Conservation (phyloP, 805 yeast genomes). For the Metschnikowia koreensis region DNA sequence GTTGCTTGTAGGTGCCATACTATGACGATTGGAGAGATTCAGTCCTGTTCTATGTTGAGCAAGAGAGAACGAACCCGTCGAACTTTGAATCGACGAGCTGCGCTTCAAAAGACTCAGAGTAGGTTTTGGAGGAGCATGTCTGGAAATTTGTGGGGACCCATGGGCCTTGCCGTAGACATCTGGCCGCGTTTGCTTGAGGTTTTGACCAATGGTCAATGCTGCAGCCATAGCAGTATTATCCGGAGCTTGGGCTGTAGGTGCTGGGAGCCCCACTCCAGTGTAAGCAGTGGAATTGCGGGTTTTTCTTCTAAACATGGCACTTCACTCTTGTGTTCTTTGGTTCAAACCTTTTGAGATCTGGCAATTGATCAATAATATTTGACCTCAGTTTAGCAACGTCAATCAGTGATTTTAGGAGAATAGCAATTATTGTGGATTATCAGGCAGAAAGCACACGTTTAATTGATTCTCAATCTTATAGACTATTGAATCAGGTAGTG, state of each 20-base stretch:
- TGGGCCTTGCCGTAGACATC: slow-evolving; percentile 12
- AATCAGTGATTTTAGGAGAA: too few species aligned
- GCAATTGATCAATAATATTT: too few species aligned
- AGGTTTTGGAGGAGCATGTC: slow-evolving; percentile 19
- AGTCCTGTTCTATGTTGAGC: slow-evolving; percentile 10
- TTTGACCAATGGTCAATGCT: slow-evolving; percentile 42
- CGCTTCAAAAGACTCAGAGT: slow-evolving; percentile 18
- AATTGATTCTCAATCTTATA: too few species aligned
- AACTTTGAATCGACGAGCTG: slow-evolving; percentile 13
- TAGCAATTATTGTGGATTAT: too few species aligned
- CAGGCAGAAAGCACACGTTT: too few species aligned
- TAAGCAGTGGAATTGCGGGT: slow-evolving; percentile 34
- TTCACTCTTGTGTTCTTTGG: too few species aligned
- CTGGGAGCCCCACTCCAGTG: slow-evolving; percentile 42
- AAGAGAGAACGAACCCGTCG: slow-evolving; percentile 9
- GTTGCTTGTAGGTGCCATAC: background rate
- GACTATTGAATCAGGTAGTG: too few species aligned
- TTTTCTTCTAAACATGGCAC: slow-evolving; percentile 30
- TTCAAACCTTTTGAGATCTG: too few species aligned
- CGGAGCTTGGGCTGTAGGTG: slow-evolving; percentile 35
- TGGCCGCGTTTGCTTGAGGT: slow-evolving; percentile 22
- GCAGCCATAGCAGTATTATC: slow-evolving; percentile 43
- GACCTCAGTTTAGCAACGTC: too few species aligned
- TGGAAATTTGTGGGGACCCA: slow-evolving; percentile 10
- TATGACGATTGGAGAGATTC: slow-evolving; percentile 11